Evolutionary conservation across 1,139 yeast species (phyloP).

Genomic region (Yamadazyma diospyri): DNA sequence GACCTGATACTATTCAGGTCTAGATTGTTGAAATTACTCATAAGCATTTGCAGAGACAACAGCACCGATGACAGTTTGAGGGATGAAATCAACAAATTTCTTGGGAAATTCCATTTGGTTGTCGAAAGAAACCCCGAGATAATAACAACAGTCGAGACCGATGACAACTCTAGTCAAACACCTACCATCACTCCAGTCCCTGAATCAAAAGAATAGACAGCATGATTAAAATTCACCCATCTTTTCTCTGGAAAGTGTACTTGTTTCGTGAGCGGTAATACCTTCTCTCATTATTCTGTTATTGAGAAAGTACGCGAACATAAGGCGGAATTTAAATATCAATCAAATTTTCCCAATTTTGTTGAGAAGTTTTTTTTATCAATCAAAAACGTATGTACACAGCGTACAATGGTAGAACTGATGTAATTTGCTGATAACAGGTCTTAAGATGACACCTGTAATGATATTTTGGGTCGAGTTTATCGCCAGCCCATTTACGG

Average conservation of each 20-base stretch:
- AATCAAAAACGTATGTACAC: conserved; percentile 3
- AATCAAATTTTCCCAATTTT: conserved; percentile 3
- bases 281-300: no score
- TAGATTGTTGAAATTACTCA: conserved; percentile 28
- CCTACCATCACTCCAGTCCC: conserved; percentile 1
- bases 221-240: no score
- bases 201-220: conserved; percentile 1
- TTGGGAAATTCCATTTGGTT: conserved; percentile 21
- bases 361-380: conserved; percentile 5
- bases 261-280: no score
- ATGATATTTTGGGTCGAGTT: no score
- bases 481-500: no score
- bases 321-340: conserved; percentile 1
- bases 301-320: no score
- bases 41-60: conserved; percentile 27
- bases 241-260: no score
- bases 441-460: no score
- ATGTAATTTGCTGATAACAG: no score
- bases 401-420: no score
- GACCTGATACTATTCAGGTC: conserved; percentile 28
- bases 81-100: conserved; percentile 19
- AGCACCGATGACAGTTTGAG: conserved; percentile 21
- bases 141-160: conserved; percentile 8
- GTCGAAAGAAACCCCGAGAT: conserved; percentile 18
- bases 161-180: no score